phyloP scores from a whole-genome alignment of 495 filamentous ascomycete genomes.

The Patellaria atrata region DNA sequence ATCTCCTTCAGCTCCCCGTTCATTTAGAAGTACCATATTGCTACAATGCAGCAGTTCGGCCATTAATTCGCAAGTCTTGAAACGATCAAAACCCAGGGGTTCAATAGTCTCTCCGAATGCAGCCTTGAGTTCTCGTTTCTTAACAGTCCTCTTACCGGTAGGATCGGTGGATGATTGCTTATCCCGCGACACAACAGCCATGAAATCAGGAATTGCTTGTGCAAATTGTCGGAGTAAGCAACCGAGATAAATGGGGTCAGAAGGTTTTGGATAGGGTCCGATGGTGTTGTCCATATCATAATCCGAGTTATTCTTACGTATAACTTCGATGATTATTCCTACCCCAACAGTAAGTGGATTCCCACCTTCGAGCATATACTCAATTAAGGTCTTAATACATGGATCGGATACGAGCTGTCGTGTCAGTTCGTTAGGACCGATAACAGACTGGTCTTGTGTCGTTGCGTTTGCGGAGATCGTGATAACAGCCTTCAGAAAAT shows the following conservation, averaged over 20 bases:
- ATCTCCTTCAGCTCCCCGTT: slow-evolving; percentile 77
- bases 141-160: slow-evolving; percentile 43
- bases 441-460: slow-evolving; percentile 93
- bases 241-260: slow-evolving; percentile 94
- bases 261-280: slow-evolving; percentile 61
- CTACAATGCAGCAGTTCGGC: slow-evolving; percentile 95
- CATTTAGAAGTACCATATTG: slow-evolving; percentile 95
- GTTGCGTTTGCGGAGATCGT: slow-evolving; percentile 97
- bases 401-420: slow-evolving; percentile 82
- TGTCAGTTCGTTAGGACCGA: slow-evolving; percentile 93
- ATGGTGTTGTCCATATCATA: slow-evolving; percentile 84
- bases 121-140: slow-evolving; percentile 53
- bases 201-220: slow-evolving; percentile 84
- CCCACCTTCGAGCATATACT: slow-evolving; percentile 84
- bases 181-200: slow-evolving; percentile 65
- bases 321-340: slow-evolving; percentile 95
- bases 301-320: slow-evolving; percentile 98
- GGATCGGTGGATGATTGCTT: slow-evolving; percentile 45
- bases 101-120: slow-evolving; percentile 88
- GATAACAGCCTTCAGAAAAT: slow-evolving; percentile 97
- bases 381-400: slow-evolving; percentile 69
- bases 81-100: slow-evolving; percentile 90
- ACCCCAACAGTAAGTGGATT: slow-evolving; percentile 94
- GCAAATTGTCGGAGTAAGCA: slow-evolving; percentile 85
- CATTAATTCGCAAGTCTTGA: slow-evolving; percentile 99